Base-by-base conservation (phyloP, 2,329 filamentous ascomycete species). In the Biscogniauxia mediterranea region DNA sequence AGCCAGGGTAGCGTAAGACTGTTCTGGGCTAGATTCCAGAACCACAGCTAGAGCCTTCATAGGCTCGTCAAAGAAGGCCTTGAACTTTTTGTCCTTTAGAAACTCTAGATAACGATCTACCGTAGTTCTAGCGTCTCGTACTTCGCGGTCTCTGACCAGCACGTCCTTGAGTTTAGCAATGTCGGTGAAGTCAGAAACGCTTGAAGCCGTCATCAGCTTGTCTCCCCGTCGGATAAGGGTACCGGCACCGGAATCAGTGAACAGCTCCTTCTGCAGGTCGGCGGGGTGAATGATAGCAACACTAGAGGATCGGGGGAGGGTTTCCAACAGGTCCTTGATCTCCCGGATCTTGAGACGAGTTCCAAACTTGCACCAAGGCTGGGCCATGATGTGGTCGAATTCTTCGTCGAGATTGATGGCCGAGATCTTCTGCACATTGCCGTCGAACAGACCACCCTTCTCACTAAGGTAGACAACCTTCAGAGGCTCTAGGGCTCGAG, bases 391-490 rank as follows among this genome's bases (percentile, higher is more conserved):
- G 73, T 91, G 85, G 61, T 96, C 92, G 72, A 91, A 98, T 79
- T 99, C 95, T 78, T 96, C 93, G 74, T 99, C 95, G 61, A 99
- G 83, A 79, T 98, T 98, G 79, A 98, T 98, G 62, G 90, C 91
- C 5, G 94, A 97, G 73, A 98, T 98, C 81, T 97, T 96, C 81
- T 94, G 89, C 61, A 90, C 90, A 66, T 96, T 91, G 62, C 93
- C 93, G 74, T 98, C 92, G 79, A 97, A 96, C 38, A 99, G 80
- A 7, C 94, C 95, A 55, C 95, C 95, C 84, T 98, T 98, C 80
- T 99, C 95, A 5, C 93, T 96, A n/a, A 98, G 84, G 76, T 97
- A 99, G 62, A 99, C 93, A 64, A 98, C 94, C 86, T 99, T 99
- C 71, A 98, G 81, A 25, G 95, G 95, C 78, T 98, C 89, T 58